Percentiles rank a stretch among this genome's conserved stretches.
phyloP scores from a whole-genome alignment of 176 grass and related monocot genomes.

The Oryza longistaminata region DNA sequence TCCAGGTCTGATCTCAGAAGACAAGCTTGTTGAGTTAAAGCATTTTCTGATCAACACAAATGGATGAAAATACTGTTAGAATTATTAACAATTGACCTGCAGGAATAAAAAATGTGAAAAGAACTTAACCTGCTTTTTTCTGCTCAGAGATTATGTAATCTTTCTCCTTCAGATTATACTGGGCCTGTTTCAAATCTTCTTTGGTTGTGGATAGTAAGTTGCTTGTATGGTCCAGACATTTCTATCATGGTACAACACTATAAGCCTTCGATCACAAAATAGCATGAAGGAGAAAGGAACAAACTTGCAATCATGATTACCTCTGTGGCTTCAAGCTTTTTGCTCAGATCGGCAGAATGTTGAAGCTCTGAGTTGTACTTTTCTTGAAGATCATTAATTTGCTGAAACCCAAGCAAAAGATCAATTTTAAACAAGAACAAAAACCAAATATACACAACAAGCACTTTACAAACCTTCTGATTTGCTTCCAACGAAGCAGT shows the following conservation, averaged over 20 bases:
- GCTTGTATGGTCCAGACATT: slow-evolving; percentile 81
- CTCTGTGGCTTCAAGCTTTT: slow-evolving; percentile 78
- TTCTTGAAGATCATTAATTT: slow-evolving; percentile 73
- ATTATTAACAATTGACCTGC: not conserved
- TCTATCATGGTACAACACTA: slow-evolving; percentile 47
- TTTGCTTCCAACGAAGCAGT: slow-evolving; percentile 54
- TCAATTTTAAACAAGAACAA: not conserved
- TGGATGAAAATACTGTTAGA: slow-evolving; percentile 21
- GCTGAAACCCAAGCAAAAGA: slow-evolving; percentile 45
- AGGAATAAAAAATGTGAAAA: not conserved
- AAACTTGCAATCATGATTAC: slow-evolving; percentile 34
- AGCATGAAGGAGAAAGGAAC: not conserved
- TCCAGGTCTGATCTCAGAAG: slow-evolving; percentile 82
- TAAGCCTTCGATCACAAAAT: slow-evolving; percentile 12
- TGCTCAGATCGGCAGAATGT: slow-evolving; percentile 64
- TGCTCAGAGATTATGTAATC: slow-evolving; percentile 91
- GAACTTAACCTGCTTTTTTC: slow-evolving; percentile 80
- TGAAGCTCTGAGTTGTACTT: slow-evolving; percentile 75
- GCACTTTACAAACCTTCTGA: slow-evolving; percentile 57
- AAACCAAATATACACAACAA: not conserved
- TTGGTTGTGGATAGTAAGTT: slow-evolving; percentile 67
- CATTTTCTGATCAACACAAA: slow-evolving; percentile 71
- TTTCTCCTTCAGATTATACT: slow-evolving; percentile 83
- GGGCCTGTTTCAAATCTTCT: slow-evolving; percentile 83
- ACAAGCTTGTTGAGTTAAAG: slow-evolving; percentile 88